Base-by-base conservation (phyloP, 306 rosid species). In the Castanea crenata region DNA sequence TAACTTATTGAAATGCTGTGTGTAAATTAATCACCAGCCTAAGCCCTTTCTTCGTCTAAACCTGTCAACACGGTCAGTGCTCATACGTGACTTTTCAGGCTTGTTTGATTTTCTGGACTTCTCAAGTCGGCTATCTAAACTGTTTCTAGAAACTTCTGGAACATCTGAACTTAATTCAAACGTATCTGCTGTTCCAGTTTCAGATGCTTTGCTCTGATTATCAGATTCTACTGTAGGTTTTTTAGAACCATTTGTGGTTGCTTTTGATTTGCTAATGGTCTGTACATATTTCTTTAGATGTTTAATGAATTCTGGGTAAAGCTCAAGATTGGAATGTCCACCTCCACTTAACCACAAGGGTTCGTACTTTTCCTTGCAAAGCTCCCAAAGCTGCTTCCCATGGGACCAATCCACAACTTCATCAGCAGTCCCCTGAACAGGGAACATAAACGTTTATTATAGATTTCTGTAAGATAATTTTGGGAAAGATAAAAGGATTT, bases 231-330 rank as follows among this genome's bases (percentile, higher is more conserved):
- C 83, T 34, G 81, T 74, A 62, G 75, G 81, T 78, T 80, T 86
- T 77, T 78, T 82, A 20, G 87, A 68, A 83, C 81, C 91, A 76
- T 87, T 91, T 74, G 92, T 54, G 16, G 90, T 73, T 76, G 94
- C 75, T 89, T 91, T 94, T 79, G 94, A 85, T 86, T 90, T 92
- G 41, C 92, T 89, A 62, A 92, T 77, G 67, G 93, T 81, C 81
- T 89, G 97, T 88, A 94, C 97, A 87, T 88, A 94, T 88, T 92
- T 94, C 97, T 94, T 92, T 75, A 92, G 93, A 54, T 94, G 97
- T 88, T 85, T 94, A 75, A 94, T 91, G 87, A 92, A 94, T 75
- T 92, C 97, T 34, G 93, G 92, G 90, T 90, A 94, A 54, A 92
- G 92, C 92, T 94, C 99, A 58, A 94, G 97, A 84, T 94, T 94